A percentile compares a stretch with the other conserved stretches of the same genome.
Conservation (phyloP, 106 monocot species). For the Dactylorhiza incarnata region DNA sequence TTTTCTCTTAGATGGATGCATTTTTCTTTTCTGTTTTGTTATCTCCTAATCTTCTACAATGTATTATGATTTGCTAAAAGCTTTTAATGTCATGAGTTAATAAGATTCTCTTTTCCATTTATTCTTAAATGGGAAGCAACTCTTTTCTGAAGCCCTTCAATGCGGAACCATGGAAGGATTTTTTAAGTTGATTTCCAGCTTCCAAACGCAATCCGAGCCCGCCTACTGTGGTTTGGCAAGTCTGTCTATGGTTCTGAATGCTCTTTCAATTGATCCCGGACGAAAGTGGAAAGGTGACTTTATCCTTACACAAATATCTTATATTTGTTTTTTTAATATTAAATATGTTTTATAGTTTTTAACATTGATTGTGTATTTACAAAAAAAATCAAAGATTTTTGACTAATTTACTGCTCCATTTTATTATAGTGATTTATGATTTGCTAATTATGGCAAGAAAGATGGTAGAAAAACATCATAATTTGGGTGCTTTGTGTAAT, state of each 20-base stretch:
- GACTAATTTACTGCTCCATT: neutral
- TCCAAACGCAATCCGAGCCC: constrained; percentile 95
- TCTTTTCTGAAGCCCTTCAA: constrained; percentile 85
- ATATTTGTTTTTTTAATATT: neutral
- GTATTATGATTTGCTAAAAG: neutral
- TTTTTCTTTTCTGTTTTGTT: neutral
- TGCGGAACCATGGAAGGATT: constrained; percentile 92
- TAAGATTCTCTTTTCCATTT: neutral
- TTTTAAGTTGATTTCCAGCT: constrained; percentile 79
- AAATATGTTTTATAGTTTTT: neutral
- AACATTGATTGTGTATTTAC: neutral
- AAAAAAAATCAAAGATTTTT: no score
- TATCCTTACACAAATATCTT: neutral
- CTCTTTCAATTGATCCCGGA: constrained; percentile 84
- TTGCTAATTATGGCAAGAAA: neutral
- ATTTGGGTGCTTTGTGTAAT: neutral
- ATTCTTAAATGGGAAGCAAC: constrained; percentile 35
- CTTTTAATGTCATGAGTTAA: neutral
- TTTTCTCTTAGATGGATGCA: no score
- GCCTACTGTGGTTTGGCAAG: constrained; percentile 93
- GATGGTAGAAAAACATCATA: neutral
- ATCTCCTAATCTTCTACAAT: neutral
- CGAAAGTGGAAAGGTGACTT: constrained; percentile 93
- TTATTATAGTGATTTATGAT: neutral
- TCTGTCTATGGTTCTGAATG: constrained; percentile 82